Conservation (phyloP, 306 rosid species). For the Amphicarpaea edgeworthii region DNA sequence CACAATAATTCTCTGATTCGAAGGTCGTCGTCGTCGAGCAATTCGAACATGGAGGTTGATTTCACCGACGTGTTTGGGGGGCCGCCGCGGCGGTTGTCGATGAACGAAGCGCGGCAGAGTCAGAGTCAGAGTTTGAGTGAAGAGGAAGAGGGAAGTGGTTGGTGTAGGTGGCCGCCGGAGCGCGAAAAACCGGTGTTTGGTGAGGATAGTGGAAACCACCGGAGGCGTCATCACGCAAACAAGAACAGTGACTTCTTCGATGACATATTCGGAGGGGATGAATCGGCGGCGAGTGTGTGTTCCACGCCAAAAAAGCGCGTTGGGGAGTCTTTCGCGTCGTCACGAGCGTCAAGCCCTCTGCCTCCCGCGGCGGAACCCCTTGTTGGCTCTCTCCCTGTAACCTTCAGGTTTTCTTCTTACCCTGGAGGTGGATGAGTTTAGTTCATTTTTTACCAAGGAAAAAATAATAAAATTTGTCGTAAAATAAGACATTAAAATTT, state of each 20-base stretch:
- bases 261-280: constrained; percentile 83
- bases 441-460: too few species aligned
- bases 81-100: constrained; percentile 78
- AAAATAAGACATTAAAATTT: too few species aligned
- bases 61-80: constrained; percentile 92
- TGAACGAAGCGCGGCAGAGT: constrained; percentile 50
- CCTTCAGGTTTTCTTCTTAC: constrained; percentile 60
- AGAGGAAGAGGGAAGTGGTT: constrained; percentile 11
- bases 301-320: constrained; percentile 66
- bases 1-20: background rate
- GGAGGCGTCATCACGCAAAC: constrained; percentile 57
- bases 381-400: constrained; percentile 51
- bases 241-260: constrained; percentile 66
- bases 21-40: constrained; percentile 48
- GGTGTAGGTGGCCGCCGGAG: constrained; percentile 50
- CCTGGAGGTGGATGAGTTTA: too few species aligned
- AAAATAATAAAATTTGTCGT: too few species aligned
- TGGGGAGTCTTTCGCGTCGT: constrained; percentile 26
- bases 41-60: constrained; percentile 68
- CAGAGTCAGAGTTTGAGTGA: constrained; percentile 9
- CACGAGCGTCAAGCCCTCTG: constrained; percentile 47
- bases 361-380: constrained; percentile 45
- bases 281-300: constrained; percentile 46
- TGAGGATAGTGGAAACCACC: constrained; percentile 49
- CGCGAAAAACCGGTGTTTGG: constrained; percentile 87